phyloP scores from a whole-genome alignment of 768 basidiomycete genomes.

The Termitomyces sp. region DNA sequence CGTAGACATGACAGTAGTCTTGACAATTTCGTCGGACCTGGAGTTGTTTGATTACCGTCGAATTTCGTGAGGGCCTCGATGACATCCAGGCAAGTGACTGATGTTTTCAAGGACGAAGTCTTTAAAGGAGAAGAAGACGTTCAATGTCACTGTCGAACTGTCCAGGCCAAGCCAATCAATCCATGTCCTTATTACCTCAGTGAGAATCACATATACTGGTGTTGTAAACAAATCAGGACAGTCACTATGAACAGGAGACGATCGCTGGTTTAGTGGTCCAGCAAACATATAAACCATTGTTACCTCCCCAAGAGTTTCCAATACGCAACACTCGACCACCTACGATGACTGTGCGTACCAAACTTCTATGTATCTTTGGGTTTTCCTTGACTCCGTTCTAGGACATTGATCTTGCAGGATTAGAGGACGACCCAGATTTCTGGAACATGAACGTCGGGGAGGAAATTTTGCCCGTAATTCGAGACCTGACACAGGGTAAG shows the following conservation, averaged over 20 bases:
- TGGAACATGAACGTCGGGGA: conserved; percentile 48
- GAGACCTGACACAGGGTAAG: conserved; percentile 29
- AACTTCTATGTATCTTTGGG: not conserved
- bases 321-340: conserved; percentile 68
- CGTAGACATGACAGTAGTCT: conserved; percentile 60
- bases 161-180: conserved; percentile 73
- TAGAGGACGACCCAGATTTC: conserved; percentile 66
- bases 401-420: conserved; percentile 61
- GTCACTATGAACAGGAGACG: conserved; percentile 48
- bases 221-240: not conserved
- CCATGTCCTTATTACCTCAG: conserved; percentile 54
- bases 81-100: not conserved
- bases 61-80: conserved; percentile 49
- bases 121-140: conserved; percentile 52
- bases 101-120: conserved; percentile 53
- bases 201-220: conserved; percentile 23
- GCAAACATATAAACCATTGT: conserved; percentile 49
- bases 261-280: conserved; percentile 60
- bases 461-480: conserved; percentile 19
- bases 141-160: conserved; percentile 53
- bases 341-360: conserved; percentile 42
- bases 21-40: conserved; percentile 72
- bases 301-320: conserved; percentile 54
- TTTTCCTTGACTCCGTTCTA: conserved; percentile 19
- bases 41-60: conserved; percentile 76